A percentile compares a stretch with the other conserved stretches of the same genome.
Evolutionary conservation across 306 rosid genomes (phyloP).

Genomic region (Crataegus laevigata): DNA sequence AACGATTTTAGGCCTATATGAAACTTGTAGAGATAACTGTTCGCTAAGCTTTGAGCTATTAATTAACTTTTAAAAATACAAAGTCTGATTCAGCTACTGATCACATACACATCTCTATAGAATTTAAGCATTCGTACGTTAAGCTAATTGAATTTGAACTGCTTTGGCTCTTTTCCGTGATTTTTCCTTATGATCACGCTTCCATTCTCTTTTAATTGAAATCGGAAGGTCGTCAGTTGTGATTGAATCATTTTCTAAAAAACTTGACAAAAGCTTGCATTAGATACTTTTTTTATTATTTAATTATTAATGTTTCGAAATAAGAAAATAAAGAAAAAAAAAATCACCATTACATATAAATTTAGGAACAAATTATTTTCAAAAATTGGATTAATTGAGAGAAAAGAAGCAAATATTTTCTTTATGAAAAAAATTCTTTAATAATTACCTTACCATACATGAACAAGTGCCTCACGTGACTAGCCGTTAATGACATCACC

Average conservation of each 20-base stretch:
- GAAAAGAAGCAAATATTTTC: background rate
- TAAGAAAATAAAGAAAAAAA: background rate
- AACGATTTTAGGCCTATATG: too few species aligned
- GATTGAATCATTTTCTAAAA: background rate
- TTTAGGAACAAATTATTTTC: background rate
- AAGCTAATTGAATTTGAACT: background rate
- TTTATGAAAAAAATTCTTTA: background rate
- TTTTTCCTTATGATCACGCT: background rate
- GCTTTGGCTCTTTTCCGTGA: background rate
- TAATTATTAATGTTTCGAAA: background rate
- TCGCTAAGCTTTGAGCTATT: too few species aligned
- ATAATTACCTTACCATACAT: background rate
- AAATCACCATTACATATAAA: background rate
- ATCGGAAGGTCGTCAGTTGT: too few species aligned
- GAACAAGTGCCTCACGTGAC: slow-evolving; percentile 21
- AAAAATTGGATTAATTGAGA: background rate
- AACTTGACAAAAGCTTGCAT: background rate
- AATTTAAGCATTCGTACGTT: background rate
- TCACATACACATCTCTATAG: too few species aligned
- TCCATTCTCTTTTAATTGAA: too few species aligned
- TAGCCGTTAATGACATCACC: slow-evolving; percentile 13
- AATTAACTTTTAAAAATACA: too few species aligned
- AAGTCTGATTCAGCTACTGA: too few species aligned
- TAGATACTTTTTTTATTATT: background rate
- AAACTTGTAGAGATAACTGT: too few species aligned